phyloP scores from a whole-genome alignment of 352 stramenopile species.

The Lagenidium giganteum region DNA sequence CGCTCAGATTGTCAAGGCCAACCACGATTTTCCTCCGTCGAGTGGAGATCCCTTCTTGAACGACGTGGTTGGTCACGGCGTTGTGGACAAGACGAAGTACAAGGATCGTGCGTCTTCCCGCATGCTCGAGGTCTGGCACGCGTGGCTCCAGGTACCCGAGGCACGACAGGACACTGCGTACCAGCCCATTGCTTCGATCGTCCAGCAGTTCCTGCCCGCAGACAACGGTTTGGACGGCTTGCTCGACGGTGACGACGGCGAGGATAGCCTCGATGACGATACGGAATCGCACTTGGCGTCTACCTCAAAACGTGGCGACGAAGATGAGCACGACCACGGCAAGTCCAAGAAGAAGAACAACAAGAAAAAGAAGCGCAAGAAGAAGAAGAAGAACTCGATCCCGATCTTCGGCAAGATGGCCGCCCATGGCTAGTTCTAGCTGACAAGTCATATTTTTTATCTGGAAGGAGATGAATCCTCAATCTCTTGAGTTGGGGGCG shows the following conservation, averaged over 20 bases:
- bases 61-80: conserved; percentile 26
- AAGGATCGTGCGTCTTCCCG: conserved; percentile 60
- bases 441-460: neutral
- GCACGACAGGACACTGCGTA: conserved; percentile 44
- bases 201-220: conserved; percentile 47
- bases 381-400: no score
- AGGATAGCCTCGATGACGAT: neutral
- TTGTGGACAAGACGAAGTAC: conserved; percentile 39
- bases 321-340: neutral
- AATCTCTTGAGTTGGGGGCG: no score
- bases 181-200: conserved; percentile 37
- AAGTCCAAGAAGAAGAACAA: neutral
- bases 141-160: conserved; percentile 45
- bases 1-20: conserved; percentile 89
- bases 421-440: no score
- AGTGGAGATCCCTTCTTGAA: conserved; percentile 47
- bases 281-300: no score
- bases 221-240: no score
- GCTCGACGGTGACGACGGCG: no score
- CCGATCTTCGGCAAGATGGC: no score
- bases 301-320: neutral
- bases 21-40: conserved; percentile 26
- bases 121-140: conserved; percentile 69
- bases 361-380: conserved; percentile 13
- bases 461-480: no score